Evolutionary conservation across 306 rosid genomes (phyloP).

Genomic region (Sindora glabra): DNA sequence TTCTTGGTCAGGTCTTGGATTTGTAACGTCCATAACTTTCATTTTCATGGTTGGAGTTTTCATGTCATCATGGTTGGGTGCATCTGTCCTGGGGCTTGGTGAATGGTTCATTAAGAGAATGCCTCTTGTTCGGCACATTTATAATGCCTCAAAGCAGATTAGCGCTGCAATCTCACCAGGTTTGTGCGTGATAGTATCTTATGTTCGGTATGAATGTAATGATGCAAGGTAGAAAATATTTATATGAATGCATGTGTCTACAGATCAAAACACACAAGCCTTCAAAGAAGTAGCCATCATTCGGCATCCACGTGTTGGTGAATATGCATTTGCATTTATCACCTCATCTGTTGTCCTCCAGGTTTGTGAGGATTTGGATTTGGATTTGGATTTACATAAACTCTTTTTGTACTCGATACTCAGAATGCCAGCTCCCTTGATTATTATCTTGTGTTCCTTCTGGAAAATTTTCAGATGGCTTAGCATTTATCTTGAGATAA

Average conservation of each 20-base stretch:
- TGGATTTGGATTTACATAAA: no score
- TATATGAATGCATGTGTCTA: neutral
- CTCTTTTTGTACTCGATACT: no score
- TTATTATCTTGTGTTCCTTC: neutral
- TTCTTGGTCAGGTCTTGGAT: slow-evolving; percentile 69
- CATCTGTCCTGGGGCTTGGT: slow-evolving; percentile 84
- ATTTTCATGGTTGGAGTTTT: slow-evolving; percentile 87
- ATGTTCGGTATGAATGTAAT: neutral
- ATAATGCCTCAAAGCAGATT: slow-evolving; percentile 91
- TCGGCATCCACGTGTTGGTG: slow-evolving; percentile 91
- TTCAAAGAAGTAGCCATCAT: slow-evolving; percentile 94
- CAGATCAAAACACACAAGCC: slow-evolving; percentile 88
- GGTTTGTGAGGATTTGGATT: slow-evolving; percentile 37
- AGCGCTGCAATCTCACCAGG: slow-evolving; percentile 94
- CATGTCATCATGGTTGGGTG: slow-evolving; percentile 97
- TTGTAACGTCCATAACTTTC: slow-evolving; percentile 76
- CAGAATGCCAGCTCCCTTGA: no score
- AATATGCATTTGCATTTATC: slow-evolving; percentile 90
- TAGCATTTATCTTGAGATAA: no score
- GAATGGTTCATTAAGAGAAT: slow-evolving; percentile 92
- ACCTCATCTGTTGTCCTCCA: slow-evolving; percentile 77
- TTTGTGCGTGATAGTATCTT: slow-evolving; percentile 14
- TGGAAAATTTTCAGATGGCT: no score
- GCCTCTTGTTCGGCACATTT: slow-evolving; percentile 89
- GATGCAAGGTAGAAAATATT: slow-evolving; percentile 2